A percentile compares a stretch with the other conserved stretches of the same genome.
phyloP scores from a whole-genome alignment of 495 filamentous ascomycete genomes.

The Penicillium desertorum region DNA sequence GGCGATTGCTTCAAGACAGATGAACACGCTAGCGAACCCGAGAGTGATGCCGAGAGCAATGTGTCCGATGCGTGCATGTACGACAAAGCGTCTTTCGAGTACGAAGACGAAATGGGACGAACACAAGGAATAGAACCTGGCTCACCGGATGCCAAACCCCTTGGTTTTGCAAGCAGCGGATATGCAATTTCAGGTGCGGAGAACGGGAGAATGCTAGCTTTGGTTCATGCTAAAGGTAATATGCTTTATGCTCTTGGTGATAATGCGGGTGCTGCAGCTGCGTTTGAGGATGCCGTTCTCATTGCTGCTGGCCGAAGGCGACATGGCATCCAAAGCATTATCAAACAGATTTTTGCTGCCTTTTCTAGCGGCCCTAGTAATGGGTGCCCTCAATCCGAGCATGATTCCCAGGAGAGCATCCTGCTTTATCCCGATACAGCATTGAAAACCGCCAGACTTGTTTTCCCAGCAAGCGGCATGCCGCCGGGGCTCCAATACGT shows the following conservation, averaged over 20 bases:
- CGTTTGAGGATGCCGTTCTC: constrained; percentile 93
- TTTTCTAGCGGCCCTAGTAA: constrained; percentile 49
- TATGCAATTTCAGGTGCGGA: constrained; percentile 85
- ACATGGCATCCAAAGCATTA: constrained; percentile 74
- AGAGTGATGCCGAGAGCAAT: constrained; percentile 54
- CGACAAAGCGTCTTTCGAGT: constrained; percentile 59
- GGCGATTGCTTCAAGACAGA: constrained; percentile 49
- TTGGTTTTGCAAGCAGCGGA: constrained; percentile 77
- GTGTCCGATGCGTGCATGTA: constrained; percentile 50
- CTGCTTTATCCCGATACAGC: constrained; percentile 82
- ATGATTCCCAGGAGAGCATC: constrained; percentile 57
- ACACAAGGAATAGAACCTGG: constrained; percentile 25
- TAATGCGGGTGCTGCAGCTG: constrained; percentile 76
- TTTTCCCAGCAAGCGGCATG: constrained; percentile 75
- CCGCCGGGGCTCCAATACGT: constrained; percentile 82
- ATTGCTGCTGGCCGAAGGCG: constrained; percentile 76
- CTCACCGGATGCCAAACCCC: constrained; percentile 33
- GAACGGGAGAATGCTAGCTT: constrained; percentile 87
- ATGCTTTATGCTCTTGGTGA: constrained; percentile 94
- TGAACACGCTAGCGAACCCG: constrained; percentile 57
- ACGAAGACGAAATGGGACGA: constrained; percentile 48
- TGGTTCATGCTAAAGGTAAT: constrained; percentile 96
- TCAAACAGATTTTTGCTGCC: constrained; percentile 75
- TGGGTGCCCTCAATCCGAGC: constrained; percentile 30
- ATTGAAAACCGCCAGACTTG: constrained; percentile 76